A percentile compares a stretch with the other conserved stretches of the same genome.
Evolutionary conservation across 805 yeast species (phyloP).

Genomic region (Debaryomyces maramus): DNA sequence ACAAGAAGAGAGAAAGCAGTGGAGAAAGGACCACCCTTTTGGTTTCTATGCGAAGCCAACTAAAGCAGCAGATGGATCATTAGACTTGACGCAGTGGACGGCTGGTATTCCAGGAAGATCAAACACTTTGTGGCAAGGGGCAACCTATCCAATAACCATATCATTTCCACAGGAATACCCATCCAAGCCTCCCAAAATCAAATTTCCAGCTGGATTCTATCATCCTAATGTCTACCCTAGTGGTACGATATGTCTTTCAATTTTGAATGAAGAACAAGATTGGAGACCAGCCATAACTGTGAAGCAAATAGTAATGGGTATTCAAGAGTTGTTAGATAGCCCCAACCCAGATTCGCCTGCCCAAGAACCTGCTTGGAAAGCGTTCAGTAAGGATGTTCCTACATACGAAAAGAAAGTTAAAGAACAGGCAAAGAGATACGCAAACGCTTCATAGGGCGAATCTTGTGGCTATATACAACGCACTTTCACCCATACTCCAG

Average conservation of each 20-base stretch:
- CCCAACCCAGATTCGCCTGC: constrained; percentile 98
- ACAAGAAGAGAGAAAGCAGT: constrained; percentile 93
- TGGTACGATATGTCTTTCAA: constrained; percentile 92
- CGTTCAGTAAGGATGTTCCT: constrained; percentile 66
- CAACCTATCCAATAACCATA: constrained; percentile 81
- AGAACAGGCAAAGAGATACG: constrained; percentile 77
- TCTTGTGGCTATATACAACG: no score
- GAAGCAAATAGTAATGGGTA: constrained; percentile 85
- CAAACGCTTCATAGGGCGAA: constrained; percentile 28
- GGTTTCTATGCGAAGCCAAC: constrained; percentile 93
- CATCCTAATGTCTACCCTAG: constrained; percentile 98
- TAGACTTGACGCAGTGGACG: constrained; percentile 84
- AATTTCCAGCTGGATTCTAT: constrained; percentile 85
- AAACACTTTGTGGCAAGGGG: constrained; percentile 85
- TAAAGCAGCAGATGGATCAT: constrained; percentile 75
- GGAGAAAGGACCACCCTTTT: constrained; percentile 99
- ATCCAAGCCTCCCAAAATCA: constrained; percentile 93
- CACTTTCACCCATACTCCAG: no score
- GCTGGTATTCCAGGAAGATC: constrained; percentile 96
- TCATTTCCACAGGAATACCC: constrained; percentile 91
- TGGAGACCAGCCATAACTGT: constrained; percentile 97
- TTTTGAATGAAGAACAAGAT: constrained; percentile 91
- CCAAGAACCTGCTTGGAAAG: constrained; percentile 94
- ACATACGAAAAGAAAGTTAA: constrained; percentile 73
- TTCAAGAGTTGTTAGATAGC: constrained; percentile 83